Conservation (phyloP, 768 basidiomycete species). For the Leccinum disarticulatum region DNA sequence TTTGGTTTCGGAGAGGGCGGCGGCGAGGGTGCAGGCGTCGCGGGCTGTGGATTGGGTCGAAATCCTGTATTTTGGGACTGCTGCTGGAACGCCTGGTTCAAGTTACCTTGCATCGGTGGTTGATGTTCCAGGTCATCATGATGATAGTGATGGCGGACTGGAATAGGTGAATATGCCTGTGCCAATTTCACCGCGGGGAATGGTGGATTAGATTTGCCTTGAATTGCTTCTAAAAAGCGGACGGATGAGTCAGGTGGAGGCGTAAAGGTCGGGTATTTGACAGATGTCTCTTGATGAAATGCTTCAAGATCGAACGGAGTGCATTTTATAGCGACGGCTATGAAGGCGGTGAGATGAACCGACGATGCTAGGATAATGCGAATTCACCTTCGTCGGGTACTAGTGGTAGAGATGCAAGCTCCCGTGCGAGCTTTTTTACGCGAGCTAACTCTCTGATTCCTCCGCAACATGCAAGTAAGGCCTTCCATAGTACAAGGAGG, state of each 20-base stretch:
- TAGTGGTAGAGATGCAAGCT: conserved; percentile 72
- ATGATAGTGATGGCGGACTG: conserved; percentile 92
- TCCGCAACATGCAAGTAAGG: conserved; percentile 87
- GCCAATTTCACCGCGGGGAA: conserved; percentile 67
- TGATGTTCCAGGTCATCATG: conserved; percentile 70
- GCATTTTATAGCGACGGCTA: conserved; percentile 77
- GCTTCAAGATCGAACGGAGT: conserved; percentile 87
- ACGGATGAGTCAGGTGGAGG: conserved; percentile 50
- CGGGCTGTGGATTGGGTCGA: conserved; percentile 58
- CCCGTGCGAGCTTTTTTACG: conserved; percentile 82
- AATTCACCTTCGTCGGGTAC: conserved; percentile 47
- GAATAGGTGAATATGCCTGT: conserved; percentile 90
- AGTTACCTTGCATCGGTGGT: conserved; percentile 38
- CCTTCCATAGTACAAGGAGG: conserved; percentile 93
- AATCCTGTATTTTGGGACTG: conserved; percentile 27
- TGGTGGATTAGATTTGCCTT: conserved; percentile 31
- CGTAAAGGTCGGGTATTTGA: conserved; percentile 95
- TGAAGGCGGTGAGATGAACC: conserved; percentile 8
- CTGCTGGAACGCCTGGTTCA: conserved; percentile 38
- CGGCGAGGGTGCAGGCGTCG: conserved; percentile 90
- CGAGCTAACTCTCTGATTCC: conserved; percentile 84
- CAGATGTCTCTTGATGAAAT: conserved; percentile 86
- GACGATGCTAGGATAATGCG: not conserved
- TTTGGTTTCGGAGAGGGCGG: conserved; percentile 87
- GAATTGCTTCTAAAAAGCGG: conserved; percentile 25